Conservation (phyloP, 345 rosid genomes). For the Excoecaria agallocha region DNA sequence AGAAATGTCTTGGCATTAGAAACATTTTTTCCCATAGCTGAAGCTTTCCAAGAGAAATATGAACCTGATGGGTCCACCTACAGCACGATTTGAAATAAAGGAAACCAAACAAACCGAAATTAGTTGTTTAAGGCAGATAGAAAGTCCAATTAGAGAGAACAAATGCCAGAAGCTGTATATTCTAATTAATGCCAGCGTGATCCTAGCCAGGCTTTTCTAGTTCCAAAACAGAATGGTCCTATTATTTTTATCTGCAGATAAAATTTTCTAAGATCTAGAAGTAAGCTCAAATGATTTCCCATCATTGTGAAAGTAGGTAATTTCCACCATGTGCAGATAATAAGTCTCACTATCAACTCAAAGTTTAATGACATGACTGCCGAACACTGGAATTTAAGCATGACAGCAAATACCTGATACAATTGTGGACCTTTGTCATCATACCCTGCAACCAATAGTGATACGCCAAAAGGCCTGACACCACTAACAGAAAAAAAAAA, state of each 20-base stretch:
- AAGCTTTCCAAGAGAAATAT: constrained; percentile 98
- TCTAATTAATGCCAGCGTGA: neutral
- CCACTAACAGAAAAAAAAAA: constrained; percentile 46
- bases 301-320: neutral
- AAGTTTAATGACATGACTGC: neutral
- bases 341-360: neutral
- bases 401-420: constrained; percentile 58
- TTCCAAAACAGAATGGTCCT: neutral
- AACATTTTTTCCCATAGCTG: constrained; percentile 96
- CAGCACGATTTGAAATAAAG: neutral
- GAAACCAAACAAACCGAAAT: neutral
- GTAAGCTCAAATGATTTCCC: neutral
- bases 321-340: neutral
- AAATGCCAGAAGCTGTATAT: neutral
- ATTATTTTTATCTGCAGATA: neutral
- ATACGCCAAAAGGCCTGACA: constrained; percentile 96
- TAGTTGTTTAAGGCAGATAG: neutral
- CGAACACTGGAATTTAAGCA: neutral
- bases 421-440: constrained; percentile 95
- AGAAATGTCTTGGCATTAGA: constrained; percentile 93
- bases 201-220: neutral
- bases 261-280: neutral
- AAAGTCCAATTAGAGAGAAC: neutral
- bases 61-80: constrained; percentile 97
- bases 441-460: constrained; percentile 83